phyloP scores from a whole-genome alignment of 768 basidiomycete species.

The Heimioporus sp. region DNA sequence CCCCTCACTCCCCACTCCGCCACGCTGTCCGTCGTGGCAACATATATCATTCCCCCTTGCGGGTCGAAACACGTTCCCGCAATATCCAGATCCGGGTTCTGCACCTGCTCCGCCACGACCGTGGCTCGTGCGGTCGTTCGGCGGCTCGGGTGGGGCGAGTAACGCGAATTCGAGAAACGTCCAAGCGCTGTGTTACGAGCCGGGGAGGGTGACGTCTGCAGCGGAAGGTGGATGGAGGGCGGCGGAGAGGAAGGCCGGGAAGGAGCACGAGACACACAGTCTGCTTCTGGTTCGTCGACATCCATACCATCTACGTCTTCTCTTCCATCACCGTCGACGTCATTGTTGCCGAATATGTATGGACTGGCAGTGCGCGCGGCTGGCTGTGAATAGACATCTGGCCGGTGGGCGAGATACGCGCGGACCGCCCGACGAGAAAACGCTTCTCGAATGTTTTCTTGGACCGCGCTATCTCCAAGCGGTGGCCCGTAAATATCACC shows the following conservation, averaged over 20 bases:
- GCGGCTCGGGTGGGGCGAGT: slow-evolving; percentile 16
- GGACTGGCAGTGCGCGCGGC: slow-evolving; percentile 7
- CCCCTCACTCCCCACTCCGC: slow-evolving; percentile 78
- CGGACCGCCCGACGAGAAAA: slow-evolving; percentile 49
- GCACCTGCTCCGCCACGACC: slow-evolving; percentile 9
- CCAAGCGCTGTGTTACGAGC: slow-evolving; percentile 17
- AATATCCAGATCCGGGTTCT: slow-evolving; percentile 43
- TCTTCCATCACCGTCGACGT: slow-evolving; percentile 25
- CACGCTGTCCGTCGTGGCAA: slow-evolving; percentile 60
- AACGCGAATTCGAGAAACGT: slow-evolving; percentile 19
- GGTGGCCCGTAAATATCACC: slow-evolving; percentile 56
- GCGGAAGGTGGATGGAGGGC: slow-evolving; percentile 33
- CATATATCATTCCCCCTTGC: slow-evolving; percentile 62
- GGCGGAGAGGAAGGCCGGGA: slow-evolving; percentile 50
- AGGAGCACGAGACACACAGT: slow-evolving; percentile 52
- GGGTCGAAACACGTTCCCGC: slow-evolving; percentile 78
- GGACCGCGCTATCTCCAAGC: slow-evolving; percentile 52
- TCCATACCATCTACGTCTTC: slow-evolving; percentile 46
- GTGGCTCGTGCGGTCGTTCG: slow-evolving; percentile 13
- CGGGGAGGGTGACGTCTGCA: slow-evolving; percentile 23
- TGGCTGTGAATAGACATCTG: slow-evolving; percentile 25
- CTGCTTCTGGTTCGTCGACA: slow-evolving; percentile 48
- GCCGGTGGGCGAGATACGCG: slow-evolving; percentile 28
- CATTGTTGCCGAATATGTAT: slow-evolving; percentile 17
- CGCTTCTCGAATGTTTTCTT: slow-evolving; percentile 56